These are phyloP conservation scores for Cladosporium austrohemisphaericum DNA, from an alignment of 2,329 filamentous ascomycete genomes.

Conservation along the genomic window DNA sequence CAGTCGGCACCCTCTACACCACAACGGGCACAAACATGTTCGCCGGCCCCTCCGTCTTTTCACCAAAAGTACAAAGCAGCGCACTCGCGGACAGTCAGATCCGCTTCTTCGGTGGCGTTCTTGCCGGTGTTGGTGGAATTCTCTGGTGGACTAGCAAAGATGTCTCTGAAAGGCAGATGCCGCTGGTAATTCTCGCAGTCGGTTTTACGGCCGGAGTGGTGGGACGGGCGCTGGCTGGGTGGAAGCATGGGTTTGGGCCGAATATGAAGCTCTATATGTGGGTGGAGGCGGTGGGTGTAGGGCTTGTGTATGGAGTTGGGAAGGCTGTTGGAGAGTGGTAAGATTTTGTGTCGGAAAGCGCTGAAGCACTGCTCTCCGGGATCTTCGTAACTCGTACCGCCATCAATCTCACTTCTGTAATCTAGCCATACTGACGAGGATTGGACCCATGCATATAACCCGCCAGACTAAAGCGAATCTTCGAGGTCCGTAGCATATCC, in stretches of 20 bases:
- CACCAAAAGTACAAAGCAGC: not conserved
- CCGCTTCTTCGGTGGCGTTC: not conserved
- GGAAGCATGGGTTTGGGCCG: slow-evolving; percentile 3
- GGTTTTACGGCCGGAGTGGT: not conserved
- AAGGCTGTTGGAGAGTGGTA: not conserved
- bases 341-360: not conserved
- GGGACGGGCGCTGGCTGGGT: not conserved
- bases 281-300: not conserved
- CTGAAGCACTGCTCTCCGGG: too few relatives aligned
- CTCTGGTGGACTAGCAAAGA: slow-evolving; percentile 5
- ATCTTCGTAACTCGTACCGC: too few relatives aligned
- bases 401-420: not conserved
- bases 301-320: not conserved
- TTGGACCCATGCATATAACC: slow-evolving; percentile 3
- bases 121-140: not conserved
- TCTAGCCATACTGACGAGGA: not conserved
- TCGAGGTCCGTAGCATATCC: slow-evolving; percentile 1
- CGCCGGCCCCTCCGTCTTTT: not conserved
- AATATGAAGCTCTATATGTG: not conserved
- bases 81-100: slow-evolving; percentile 7
- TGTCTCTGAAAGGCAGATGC: not conserved
- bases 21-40: not conserved
- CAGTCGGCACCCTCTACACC: not conserved
- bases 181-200: not conserved
- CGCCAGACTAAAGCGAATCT: not conserved